These are phyloP conservation scores for Torrubiella hemipterigena DNA, from an alignment of 2,329 filamentous ascomycete species.

Conservation along the genomic window DNA sequence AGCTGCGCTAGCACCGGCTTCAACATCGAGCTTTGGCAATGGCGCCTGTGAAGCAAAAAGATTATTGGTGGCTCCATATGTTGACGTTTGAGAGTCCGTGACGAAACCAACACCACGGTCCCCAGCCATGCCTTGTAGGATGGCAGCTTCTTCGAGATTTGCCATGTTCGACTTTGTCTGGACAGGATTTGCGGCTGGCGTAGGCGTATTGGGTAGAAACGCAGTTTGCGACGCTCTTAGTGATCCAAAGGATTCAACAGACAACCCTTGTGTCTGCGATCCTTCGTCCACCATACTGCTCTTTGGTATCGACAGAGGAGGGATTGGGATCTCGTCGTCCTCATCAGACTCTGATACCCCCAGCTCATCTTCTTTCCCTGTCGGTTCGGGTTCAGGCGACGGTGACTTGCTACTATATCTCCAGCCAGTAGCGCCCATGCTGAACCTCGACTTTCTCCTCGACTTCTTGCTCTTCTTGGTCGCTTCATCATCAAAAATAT, in stretches of 20 bases:
- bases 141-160: too few species aligned
- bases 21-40: too few species aligned
- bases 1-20: slow-evolving; percentile 5
- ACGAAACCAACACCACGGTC: too few species aligned
- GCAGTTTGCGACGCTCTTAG: slow-evolving; percentile 12
- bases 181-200: too few species aligned
- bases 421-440: slow-evolving; percentile 58
- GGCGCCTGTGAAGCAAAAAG: not conserved
- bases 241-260: slow-evolving; percentile 15
- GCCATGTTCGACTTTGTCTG: too few species aligned
- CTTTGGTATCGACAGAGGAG: too few species aligned
- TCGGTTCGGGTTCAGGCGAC: slow-evolving; percentile 49
- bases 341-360: slow-evolving; percentile 9
- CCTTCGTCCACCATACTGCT: slow-evolving; percentile 26
- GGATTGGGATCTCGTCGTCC: too few species aligned
- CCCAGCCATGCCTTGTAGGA: too few species aligned
- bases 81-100: not conserved
- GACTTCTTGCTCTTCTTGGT: slow-evolving; percentile 41
- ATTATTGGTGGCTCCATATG: not conserved
- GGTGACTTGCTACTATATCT: slow-evolving; percentile 59
- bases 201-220: too few species aligned
- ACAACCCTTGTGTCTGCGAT: slow-evolving; percentile 19
- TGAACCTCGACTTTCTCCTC: slow-evolving; percentile 60
- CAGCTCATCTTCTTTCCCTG: slow-evolving; percentile 13
- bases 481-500: slow-evolving; percentile 61